Base-by-base conservation (phyloP, 2,329 filamentous ascomycete genomes). In the Trichothecium roseum region DNA sequence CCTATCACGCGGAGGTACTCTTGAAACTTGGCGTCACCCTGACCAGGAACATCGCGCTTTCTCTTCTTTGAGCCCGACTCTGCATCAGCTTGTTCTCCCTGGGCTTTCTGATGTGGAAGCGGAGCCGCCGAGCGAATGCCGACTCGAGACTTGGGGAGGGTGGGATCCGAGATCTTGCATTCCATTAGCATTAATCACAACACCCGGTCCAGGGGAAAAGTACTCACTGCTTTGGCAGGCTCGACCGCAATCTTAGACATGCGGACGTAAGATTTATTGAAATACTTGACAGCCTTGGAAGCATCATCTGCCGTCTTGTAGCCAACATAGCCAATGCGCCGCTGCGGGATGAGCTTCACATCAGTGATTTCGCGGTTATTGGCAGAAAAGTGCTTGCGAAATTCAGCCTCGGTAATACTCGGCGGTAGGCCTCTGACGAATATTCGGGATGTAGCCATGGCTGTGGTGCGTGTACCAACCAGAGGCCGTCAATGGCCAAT, bases 161-260 rank as follows among this genome's bases (percentile, higher is more conserved):
- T 51, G 36, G 60, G 55, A 52, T 72, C 68, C 51, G 62, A 59
- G 50, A 62, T 62, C 58, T 62, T 47, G 34, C 55, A 60, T 60
- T 60, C 56, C 58, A 40, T 60, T 40, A 60, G 54, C 37, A 50
- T 39, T 38, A 32, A 31, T 22, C 30, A 29, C 26, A 29, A 28
- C 24, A 34, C 35, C 18, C 28, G 28, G 28, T 28, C 16, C 28
- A 34, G 24, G 34, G 32, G 37, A 31, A 18, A 17, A 30, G 33
- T 28, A 55, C 68, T 53, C 55, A 93, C 83, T 40, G 91, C 81
- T 56, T 75, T 80, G 38, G 91, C 91, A 52, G 91, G 65, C 63
- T 95, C 88, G 42, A 95, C 91, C 20, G 72, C 73, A 50, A 98
- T 87, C 65, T 81, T 93, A 39, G 88, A 94, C 84, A 95, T 91